A percentile compares a stretch with the other conserved stretches of the same genome.
Conservation (phyloP, 257 asterid genomes). For the Ophiorrhiza pumila region DNA sequence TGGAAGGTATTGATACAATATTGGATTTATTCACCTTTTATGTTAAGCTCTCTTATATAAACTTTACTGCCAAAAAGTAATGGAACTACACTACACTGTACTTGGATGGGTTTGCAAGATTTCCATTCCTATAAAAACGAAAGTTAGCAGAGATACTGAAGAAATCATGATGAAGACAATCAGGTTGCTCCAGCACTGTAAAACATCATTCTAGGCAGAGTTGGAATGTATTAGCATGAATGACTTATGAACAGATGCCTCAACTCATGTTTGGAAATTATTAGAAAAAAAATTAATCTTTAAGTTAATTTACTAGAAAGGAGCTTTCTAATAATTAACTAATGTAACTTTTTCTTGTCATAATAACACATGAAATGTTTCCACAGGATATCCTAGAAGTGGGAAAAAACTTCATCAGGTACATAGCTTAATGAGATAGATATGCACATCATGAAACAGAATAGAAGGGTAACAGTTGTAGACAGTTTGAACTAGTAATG, state of each 20-base stretch:
- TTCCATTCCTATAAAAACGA: background rate
- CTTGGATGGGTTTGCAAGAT: background rate
- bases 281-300: background rate
- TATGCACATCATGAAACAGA: background rate
- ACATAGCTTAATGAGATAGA: background rate
- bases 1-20: background rate
- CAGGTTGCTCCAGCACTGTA: background rate
- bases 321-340: background rate
- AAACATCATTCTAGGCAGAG: background rate
- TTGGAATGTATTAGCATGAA: background rate
- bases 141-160: background rate
- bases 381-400: background rate
- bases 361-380: background rate
- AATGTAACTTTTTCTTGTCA: background rate
- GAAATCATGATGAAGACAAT: background rate
- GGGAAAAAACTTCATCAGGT: background rate
- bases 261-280: background rate
- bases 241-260: background rate
- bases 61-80: background rate
- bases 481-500: background rate
- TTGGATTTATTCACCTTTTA: background rate
- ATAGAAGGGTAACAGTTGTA: background rate
- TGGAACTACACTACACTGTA: background rate
- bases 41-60: background rate
- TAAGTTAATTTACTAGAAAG: background rate